Base-by-base conservation (phyloP, 164 flowering plant genomes). In the Akebia trifoliata region DNA sequence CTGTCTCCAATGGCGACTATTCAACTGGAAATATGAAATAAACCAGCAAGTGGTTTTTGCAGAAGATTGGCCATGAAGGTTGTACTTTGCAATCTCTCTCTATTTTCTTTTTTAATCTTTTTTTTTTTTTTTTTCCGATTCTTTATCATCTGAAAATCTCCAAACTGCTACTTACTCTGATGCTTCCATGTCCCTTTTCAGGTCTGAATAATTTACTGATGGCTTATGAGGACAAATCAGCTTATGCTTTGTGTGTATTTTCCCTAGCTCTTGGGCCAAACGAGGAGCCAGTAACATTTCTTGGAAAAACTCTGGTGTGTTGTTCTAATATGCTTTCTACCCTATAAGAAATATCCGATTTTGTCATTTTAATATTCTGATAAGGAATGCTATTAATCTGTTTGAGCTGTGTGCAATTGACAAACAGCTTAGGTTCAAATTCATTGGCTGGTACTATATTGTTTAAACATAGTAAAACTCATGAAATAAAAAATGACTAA, bases 11-110 rank as follows among this genome's bases (percentile, higher is more conserved):
- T 29, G 24, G 36, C 20, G 30, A 30, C 22, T 22, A 2, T 39
- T 38, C 61, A 53, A 45, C 31, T 70, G 28, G 12, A 38, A 47
- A 50, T 51, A 57, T 43, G 37, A 11, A 49, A 44, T 36, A n/a
- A 15, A 57, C 20, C 85, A 93, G 96, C 76, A 93, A 93, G 73
- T 93, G 99, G 99, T 93, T 93, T 76, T 79, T 93, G 61, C 70
- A 90, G 74, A 90, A 93, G 81, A 73, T 76, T 71, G 96, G 99
- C 24, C 96, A 87, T 77, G 90, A 90, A 90, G 99, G 98, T 86
- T 61, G 28, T 57, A 51, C 11, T 45, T 50, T 29, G 22, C 29
- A 14, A 25, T 57, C 22, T 24, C 18, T 12, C 9, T 24, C 9
- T n/a, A 50, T 50, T 51, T 22, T 28, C 3, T 42, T 62, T 28